These are phyloP conservation scores for Haplographium delicatum DNA, from an alignment of 495 filamentous ascomycete genomes.

Conservation along the genomic window DNA sequence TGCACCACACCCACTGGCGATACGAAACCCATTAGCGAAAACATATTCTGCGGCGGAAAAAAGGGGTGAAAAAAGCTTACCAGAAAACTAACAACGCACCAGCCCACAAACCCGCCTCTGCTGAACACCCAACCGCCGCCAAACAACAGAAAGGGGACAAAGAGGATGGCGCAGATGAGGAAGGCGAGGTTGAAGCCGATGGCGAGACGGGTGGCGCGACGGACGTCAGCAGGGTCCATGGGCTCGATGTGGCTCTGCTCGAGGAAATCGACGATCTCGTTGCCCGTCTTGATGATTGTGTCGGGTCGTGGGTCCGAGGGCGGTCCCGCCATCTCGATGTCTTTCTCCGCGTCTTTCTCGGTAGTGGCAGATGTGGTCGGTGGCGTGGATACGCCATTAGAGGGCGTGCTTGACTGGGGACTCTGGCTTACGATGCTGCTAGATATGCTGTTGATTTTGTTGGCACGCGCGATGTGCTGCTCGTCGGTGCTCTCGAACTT, in stretches of 20 bases:
- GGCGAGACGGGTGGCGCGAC: constrained; percentile 29
- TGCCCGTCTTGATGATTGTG: constrained; percentile 22
- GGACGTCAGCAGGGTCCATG: constrained; percentile 33
- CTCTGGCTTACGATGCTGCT: not conserved
- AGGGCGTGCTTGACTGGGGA: not conserved
- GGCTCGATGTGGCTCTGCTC: constrained; percentile 33
- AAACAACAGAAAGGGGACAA: constrained; percentile 39
- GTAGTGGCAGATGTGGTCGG: not conserved
- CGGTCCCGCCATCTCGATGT: not conserved
- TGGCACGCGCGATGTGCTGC: constrained; percentile 24
- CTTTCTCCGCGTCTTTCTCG: not conserved
- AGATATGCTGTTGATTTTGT: constrained; percentile 31
- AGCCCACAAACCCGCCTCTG: constrained; percentile 35
- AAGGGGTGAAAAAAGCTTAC: too few relatives aligned
- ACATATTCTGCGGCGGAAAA: too few relatives aligned
- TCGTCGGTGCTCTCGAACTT: constrained; percentile 25
- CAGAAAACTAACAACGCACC: constrained; percentile 41
- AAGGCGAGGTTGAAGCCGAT: constrained; percentile 29
- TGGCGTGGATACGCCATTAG: not conserved
- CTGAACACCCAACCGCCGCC: constrained; percentile 34
- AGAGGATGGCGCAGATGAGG: constrained; percentile 29
- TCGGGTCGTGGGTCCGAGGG: not conserved
- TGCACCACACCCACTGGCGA: constrained; percentile 40
- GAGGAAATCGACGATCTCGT: constrained; percentile 37
- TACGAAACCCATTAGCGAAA: too few relatives aligned